Evolutionary conservation across 140 eudicot species (phyloP).

Genomic region (Senecio squalidus): DNA sequence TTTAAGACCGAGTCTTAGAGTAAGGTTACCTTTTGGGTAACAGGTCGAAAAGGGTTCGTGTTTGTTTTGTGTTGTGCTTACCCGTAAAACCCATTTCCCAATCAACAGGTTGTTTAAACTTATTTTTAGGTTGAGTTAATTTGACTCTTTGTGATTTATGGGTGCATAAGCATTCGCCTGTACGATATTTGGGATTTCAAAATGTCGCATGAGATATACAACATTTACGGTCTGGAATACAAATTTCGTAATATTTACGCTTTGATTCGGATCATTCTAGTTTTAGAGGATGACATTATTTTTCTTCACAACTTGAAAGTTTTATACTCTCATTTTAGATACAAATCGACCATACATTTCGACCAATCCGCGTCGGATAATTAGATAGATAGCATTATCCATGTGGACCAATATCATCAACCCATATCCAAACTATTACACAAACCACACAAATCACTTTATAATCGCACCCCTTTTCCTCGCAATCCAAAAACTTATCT

Average conservation of each 20-base stretch:
- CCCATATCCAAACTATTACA: slow-evolving; percentile 20
- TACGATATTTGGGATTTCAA: no score
- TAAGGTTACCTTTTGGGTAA: not conserved
- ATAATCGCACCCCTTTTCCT: slow-evolving; percentile 12
- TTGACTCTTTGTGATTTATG: no score
- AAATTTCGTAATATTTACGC: no score
- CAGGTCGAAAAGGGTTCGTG: not conserved
- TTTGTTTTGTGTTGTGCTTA: no score
- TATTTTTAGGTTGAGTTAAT: no score
- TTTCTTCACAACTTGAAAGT: not conserved
- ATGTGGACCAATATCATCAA: slow-evolving; percentile 24
- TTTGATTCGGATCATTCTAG: not conserved
- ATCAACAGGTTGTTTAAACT: no score
- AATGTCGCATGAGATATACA: no score
- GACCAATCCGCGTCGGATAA: slow-evolving; percentile 19
- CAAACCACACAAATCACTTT: slow-evolving; percentile 37
- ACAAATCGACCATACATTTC: not conserved
- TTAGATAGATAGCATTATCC: slow-evolving; percentile 26
- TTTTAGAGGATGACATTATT: no score
- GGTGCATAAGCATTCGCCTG: no score
- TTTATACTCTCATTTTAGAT: not conserved
- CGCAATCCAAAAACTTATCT: not conserved
- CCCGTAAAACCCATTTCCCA: no score
- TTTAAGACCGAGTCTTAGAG: not conserved
- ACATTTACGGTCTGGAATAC: no score